Base-by-base conservation (phyloP, 257 asterid species). In the Verbascum thapsus region DNA sequence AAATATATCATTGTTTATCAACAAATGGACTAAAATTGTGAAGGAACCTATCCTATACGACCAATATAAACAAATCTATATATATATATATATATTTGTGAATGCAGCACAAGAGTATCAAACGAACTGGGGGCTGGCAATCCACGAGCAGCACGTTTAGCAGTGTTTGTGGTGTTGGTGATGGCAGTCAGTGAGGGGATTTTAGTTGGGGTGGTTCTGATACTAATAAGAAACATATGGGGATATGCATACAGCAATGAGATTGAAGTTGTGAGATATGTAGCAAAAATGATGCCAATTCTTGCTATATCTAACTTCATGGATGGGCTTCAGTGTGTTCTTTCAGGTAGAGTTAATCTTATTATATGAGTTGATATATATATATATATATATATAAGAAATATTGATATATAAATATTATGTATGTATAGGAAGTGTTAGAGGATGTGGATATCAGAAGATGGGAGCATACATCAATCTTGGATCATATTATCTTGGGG, bases 391-490 rank as follows among this genome's bases (percentile, higher is more conserved):
- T 34, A 19, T 37, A 34, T 39, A 13, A 40, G 41, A 8, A 26
- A 26, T 26, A 17, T 50, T 8, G n/a, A 0, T 19, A n/a, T 15
- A 26, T 51, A 16, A 2, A 3, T 0, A 6, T 13, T 7, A 13
- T 15, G 11, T 34, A 7, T 49, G 42, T 66, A 4, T 50, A 90
- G 96, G 97, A 66, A 64, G 84, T 22, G 81, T 87, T 9, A 77
- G 96, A 79, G 97, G 97, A 53, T 72, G 86, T 41, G 97, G 97
- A 8, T 22, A 75, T 83, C 97, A 90, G 78, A 90, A 87, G 48
- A 80, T 83, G 26, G 97, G 97, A n/a, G 97, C 97, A 1, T 64
- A n/a, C 58, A 75, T 87, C 51, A 87, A 90, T 53, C 95, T 90
- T 5, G 97, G 97, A 74, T 83, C 96, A 10, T 87, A 90, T 77